Conservation (phyloP, 768 basidiomycete species). For the Podaxis sp. region DNA sequence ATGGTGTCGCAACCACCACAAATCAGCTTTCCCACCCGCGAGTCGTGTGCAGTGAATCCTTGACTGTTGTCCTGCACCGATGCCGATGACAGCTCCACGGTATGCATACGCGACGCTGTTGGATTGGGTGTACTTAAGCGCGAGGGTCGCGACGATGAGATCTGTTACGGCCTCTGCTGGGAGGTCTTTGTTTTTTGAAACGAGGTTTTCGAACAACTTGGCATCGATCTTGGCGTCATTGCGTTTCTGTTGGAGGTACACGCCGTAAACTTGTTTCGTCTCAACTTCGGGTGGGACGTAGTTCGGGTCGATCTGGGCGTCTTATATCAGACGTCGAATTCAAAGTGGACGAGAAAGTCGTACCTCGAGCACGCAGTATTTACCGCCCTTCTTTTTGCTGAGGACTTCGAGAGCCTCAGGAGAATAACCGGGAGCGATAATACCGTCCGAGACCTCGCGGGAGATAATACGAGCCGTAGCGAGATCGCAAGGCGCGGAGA, state of each 20-base stretch:
- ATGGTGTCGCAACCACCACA: conserved; percentile 99
- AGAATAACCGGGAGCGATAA: conserved; percentile 94
- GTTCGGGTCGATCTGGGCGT: conserved; percentile 76
- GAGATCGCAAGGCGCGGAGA: conserved; percentile 90
- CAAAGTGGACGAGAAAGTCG: conserved; percentile 10
- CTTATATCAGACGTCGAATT: neutral
- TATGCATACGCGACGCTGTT: conserved; percentile 97
- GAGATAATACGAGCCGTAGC: conserved; percentile 96
- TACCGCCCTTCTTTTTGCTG: conserved; percentile 95
- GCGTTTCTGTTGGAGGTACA: conserved; percentile 85
- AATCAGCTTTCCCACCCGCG: conserved; percentile 96
- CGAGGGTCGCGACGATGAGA: conserved; percentile 92
- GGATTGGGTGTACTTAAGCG: conserved; percentile 98
- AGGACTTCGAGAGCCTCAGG: conserved; percentile 87
- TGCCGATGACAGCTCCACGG: conserved; percentile 89
- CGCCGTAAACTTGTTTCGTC: conserved; percentile 94
- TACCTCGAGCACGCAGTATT: conserved; percentile 96
- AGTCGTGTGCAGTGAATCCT: conserved; percentile 99
- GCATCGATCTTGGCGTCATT: conserved; percentile 89
- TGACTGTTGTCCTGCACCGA: conserved; percentile 97
- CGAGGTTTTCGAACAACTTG: conserved; percentile 81
- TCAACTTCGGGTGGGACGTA: conserved; percentile 82
- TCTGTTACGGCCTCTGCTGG: conserved; percentile 79
- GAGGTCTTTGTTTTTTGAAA: conserved; percentile 87
- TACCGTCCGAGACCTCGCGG: conserved; percentile 98